Conservation (phyloP, 2,329 filamentous ascomycete genomes). For the Colletotrichum sp. region DNA sequence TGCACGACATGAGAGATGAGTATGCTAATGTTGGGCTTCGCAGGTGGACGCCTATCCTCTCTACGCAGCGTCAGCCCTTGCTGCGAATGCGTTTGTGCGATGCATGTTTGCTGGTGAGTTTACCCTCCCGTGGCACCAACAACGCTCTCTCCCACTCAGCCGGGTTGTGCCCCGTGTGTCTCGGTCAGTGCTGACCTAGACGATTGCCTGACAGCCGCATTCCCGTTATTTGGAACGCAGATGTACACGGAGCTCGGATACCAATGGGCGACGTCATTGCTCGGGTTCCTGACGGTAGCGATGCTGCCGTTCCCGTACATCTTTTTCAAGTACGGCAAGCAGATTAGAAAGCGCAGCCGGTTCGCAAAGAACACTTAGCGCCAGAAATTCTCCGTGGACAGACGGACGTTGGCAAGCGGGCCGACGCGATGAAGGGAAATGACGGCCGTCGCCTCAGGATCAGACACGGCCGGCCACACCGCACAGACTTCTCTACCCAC, state of each 20-base stretch:
- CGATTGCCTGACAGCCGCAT: conserved; percentile 59
- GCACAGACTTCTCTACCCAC: conserved; percentile 3
- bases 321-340: conserved; percentile 66
- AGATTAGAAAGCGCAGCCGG: conserved; percentile 57
- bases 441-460: background rate
- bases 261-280: conserved; percentile 69
- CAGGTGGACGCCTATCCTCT: conserved; percentile 77
- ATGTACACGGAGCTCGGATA: conserved; percentile 75
- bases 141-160: conserved; percentile 23
- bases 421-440: background rate
- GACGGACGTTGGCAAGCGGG: background rate
- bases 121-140: conserved; percentile 20
- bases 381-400: background rate
- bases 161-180: conserved; percentile 17
- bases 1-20: background rate
- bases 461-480: background rate
- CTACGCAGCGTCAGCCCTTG: conserved; percentile 79
- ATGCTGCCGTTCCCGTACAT: conserved; percentile 71
- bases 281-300: conserved; percentile 65
- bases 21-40: conserved; percentile 23
- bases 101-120: conserved; percentile 72
- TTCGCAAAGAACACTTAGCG: conserved; percentile 45
- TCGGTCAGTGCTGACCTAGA: background rate
- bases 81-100: conserved; percentile 82
- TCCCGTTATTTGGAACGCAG: conserved; percentile 76